Evolutionary conservation across 2,329 filamentous ascomycete genomes (phyloP), one percentile per base, ranked within the genome.

Genomic region (Trichoderma aggressivum): DNA sequence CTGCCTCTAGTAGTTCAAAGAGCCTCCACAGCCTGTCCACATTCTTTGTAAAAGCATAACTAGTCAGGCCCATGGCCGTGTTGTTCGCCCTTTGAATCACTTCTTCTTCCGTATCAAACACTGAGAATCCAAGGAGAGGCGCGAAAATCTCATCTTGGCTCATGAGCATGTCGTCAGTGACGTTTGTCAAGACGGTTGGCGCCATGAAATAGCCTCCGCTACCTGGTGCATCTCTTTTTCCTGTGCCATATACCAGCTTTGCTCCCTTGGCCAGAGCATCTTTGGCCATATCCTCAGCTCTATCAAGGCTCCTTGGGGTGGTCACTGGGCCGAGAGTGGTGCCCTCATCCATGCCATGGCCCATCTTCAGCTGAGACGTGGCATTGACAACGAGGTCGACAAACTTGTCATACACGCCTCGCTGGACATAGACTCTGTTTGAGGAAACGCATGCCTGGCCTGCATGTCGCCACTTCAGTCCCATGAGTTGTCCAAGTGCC

Each of bases 371-470:
- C 71, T 83, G 81, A 18, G 82, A 80, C 1, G 86, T 87, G 72
- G 83, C 83, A 50, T 86, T 83, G 1, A 86, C 82, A 6, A 91
- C 81, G 60, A 87, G 81, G 1, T 85, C 80, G 5, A 89, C 82
- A 74, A 92, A 91, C 43, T 83, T 82, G 47, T 90, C 87, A 78
- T 90, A 89, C 10, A 93, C 85, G 14, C 84, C 86, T 3, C 82
- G 82, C 74, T 90, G 89, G 3, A 90, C 82, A 75, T 88, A 90
- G 68, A 90, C 82, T 2, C 88, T 81, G 78, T 90, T 90, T 21
- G 87, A 86, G 50, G 86, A 87, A 36, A 93, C 90, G 76, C 91
- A 93, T 0, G 91, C 92, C 80, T 93, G 91, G 26, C 91, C 91
- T 1, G 89, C 91, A 73, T 87, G 89, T 62, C 91, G 88, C 86